Conservation (phyloP, 306 rosid genomes). For the Glycine tomentella region DNA sequence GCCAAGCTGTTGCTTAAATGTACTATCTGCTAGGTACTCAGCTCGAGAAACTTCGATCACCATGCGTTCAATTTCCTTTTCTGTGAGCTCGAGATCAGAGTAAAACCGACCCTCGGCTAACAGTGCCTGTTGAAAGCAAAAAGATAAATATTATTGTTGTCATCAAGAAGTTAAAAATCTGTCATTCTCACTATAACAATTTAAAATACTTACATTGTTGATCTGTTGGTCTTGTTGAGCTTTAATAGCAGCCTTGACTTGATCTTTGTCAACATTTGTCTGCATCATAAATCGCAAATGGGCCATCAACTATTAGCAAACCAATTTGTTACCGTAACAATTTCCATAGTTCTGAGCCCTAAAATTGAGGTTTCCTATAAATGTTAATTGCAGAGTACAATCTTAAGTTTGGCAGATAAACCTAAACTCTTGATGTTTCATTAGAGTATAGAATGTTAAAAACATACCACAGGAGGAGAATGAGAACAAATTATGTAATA, state of each 20-base stretch:
- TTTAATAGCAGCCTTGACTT: slow-evolving; percentile 94
- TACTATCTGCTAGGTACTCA: slow-evolving; percentile 68
- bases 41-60: slow-evolving; percentile 94
- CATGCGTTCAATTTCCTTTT: slow-evolving; percentile 91
- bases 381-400: background rate
- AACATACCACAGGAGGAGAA: background rate
- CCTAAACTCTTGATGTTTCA: slow-evolving; percentile 13
- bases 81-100: slow-evolving; percentile 98
- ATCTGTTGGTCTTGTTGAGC: slow-evolving; percentile 92
- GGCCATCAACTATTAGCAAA: slow-evolving; percentile 39
- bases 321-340: background rate
- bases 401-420: background rate
- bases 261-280: slow-evolving; percentile 88
- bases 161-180: slow-evolving; percentile 18
- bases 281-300: slow-evolving; percentile 53
- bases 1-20: slow-evolving; percentile 66
- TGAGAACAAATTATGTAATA: slow-evolving; percentile 11
- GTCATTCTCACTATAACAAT: background rate
- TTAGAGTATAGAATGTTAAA: background rate
- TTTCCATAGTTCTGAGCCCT: slow-evolving; percentile 8
- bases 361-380: slow-evolving; percentile 12
- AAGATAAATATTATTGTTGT: background rate
- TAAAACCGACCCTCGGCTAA: slow-evolving; percentile 91
- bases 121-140: slow-evolving; percentile 72
- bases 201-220: slow-evolving; percentile 73